Conservation (phyloP, 352 stramenopile species). For the Pythium myriotylum region DNA sequence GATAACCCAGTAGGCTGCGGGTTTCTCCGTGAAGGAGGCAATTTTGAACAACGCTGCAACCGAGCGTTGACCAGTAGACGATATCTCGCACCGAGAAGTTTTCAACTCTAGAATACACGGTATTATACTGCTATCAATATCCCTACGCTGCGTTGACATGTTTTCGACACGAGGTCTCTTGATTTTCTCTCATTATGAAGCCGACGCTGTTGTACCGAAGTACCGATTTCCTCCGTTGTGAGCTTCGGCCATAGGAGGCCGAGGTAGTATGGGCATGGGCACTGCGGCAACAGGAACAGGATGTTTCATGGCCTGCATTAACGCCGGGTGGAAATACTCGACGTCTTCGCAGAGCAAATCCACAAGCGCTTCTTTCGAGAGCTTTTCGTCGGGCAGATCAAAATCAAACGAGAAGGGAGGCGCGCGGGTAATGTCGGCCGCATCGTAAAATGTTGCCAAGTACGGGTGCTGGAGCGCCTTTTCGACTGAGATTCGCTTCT, state of each 20-base stretch:
- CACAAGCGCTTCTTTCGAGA: constrained; percentile 79
- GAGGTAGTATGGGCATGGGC: constrained; percentile 9
- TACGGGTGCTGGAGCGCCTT: constrained; percentile 91
- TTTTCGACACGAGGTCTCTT: too few species aligned
- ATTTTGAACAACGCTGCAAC: too few species aligned
- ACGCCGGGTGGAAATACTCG: constrained; percentile 59
- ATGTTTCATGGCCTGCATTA: constrained; percentile 21
- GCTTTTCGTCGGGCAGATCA: constrained; percentile 74
- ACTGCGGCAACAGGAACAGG: background rate
- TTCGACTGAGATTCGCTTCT: constrained; percentile 87
- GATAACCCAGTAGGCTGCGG: too few species aligned
- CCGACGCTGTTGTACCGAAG: constrained; percentile 17
- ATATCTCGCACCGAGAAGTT: too few species aligned
- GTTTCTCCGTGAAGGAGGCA: too few species aligned
- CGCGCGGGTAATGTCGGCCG: constrained; percentile 83
- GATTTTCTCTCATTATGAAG: constrained; percentile 2
- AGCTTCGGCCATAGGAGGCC: constrained; percentile 4
- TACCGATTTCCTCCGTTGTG: constrained; percentile 7
- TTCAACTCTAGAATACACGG: too few species aligned
- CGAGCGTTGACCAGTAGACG: too few species aligned
- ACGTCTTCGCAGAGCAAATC: constrained; percentile 86
- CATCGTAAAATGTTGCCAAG: constrained; percentile 84
- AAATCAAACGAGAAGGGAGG: constrained; percentile 81
- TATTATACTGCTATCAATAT: too few species aligned
- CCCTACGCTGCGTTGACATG: too few species aligned